Evolutionary conservation across 1,139 yeast genomes (phyloP), one percentile per base, ranked within the genome.

Genomic region (Yamadazyma buinensis): DNA sequence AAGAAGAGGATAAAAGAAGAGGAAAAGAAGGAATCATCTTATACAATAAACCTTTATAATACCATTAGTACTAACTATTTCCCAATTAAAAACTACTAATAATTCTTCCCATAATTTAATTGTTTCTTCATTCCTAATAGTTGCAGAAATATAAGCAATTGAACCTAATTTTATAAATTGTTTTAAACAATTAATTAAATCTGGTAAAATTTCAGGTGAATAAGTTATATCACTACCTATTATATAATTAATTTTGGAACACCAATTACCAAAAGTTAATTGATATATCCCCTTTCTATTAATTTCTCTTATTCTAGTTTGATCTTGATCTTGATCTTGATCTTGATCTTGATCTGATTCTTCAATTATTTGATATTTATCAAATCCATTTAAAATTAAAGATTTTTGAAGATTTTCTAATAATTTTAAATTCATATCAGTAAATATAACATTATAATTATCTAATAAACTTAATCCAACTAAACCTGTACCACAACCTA

Each of bases 401-500:
- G 35, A 15, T 3, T 18, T 13, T 6, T 29, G 15, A 5, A 25
- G 22, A 4, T 32, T 28, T 7, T 31, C 14, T 14, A 35, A 15
- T n/a, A 87, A 63, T 9, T 61, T 61, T 1, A 73, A 64, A 44
- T 84, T 88, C 2, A 95, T 96, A 53, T 90, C 97, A 0, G 96
- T 86, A 18, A 85, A 61, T 2, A 69, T 56, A 7, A 82, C 54
- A 30, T 57, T 52, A 37, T 50, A 45, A 9, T 23, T 15, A 14
- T 29, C 27, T n/a, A 30, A 15, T 10, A 36, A 37, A 57, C 58
- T 32, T 58, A 86, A 51, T 11, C 95, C 80, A 1, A 84, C 82
- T n/a, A 90, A 59, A 0, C 97, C 97, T 0, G 97, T 87, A 0
- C 97, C 97, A 15, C 94, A 76, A 0, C 97, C 97, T 20, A 90